A percentile compares a stretch with the other conserved stretches of the same genome.
phyloP scores from a whole-genome alignment of 441 rosid species.

The Eruca vesicaria region DNA sequence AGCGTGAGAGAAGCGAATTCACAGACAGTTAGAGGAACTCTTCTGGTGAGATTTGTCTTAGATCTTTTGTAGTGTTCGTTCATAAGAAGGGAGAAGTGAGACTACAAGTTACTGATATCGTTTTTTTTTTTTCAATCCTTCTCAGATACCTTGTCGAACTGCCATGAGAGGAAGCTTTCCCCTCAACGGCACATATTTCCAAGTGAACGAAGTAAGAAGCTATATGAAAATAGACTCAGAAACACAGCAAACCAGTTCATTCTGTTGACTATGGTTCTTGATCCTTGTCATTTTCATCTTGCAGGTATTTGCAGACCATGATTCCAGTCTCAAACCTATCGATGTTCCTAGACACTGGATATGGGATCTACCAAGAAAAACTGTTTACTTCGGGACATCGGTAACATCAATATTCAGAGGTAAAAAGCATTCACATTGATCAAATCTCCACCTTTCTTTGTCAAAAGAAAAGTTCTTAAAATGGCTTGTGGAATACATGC shows the following conservation, averaged over 20 bases:
- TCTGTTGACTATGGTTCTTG: constrained; percentile 15
- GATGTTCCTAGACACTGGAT: constrained; percentile 78
- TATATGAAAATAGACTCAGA: constrained; percentile 13
- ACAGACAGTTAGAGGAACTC: constrained; percentile 80
- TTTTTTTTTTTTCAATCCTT: not conserved
- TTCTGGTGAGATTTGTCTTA: constrained; percentile 60
- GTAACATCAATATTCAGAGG: constrained; percentile 91
- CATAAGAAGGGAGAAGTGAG: constrained; percentile 13
- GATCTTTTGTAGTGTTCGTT: constrained; percentile 2
- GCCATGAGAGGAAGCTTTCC: constrained; percentile 99
- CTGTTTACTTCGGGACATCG: constrained; percentile 93
- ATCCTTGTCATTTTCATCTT: constrained; percentile 21
- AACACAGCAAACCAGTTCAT: constrained; percentile 2
- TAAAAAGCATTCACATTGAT: constrained; percentile 34
- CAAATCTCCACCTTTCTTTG: constrained; percentile 14
- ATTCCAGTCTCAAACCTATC: constrained; percentile 76
- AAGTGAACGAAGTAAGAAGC: constrained; percentile 99
- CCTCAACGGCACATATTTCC: constrained; percentile 93
- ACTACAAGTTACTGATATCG: constrained; percentile 26
- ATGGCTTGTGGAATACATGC: constrained; percentile 25
- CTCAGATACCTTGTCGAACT: constrained; percentile 95
- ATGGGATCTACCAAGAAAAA: constrained; percentile 82
- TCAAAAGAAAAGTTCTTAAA: constrained; percentile 6
- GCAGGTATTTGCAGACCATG: constrained; percentile 97
- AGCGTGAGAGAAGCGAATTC: constrained; percentile 68